These are phyloP conservation scores for Yarrowia porcina DNA, from an alignment of 805 yeast species.

Conservation along the genomic window DNA sequence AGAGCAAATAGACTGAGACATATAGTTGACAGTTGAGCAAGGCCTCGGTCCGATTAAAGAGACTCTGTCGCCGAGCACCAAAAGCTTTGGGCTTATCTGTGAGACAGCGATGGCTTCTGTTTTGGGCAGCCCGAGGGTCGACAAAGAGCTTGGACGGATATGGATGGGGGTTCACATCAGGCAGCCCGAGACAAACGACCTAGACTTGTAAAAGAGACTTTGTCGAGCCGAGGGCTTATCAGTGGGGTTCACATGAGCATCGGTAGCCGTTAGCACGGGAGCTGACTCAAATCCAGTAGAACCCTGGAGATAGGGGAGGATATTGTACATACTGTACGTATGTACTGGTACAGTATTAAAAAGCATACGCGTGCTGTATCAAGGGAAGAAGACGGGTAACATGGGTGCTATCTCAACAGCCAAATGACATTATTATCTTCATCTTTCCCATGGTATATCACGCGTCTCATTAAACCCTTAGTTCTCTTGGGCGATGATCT, in stretches of 20 bases:
- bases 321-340: too few relatives aligned
- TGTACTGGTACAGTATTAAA: too few relatives aligned
- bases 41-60: not conserved
- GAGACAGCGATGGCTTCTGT: slow-evolving; percentile 10
- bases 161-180: not conserved
- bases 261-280: not conserved
- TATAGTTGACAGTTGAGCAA: not conserved
- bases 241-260: not conserved
- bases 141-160: not conserved
- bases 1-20: not conserved
- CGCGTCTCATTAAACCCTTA: not conserved
- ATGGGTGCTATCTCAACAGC: too few relatives aligned
- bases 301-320: not conserved
- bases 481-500: not conserved
- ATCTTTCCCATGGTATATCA: too few relatives aligned
- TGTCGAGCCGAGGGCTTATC: not conserved
- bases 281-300: not conserved
- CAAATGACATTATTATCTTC: too few relatives aligned
- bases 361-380: too few relatives aligned
- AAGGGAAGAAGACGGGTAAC: too few relatives aligned
- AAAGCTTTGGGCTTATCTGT: slow-evolving; percentile 4
- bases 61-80: not conserved
- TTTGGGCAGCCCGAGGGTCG: not conserved
- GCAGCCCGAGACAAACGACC: not conserved
- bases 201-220: too few relatives aligned